Evolutionary conservation across 768 basidiomycete species (phyloP), one percentile per base, ranked within the genome.

Genomic region (Boletus tylopilopsis): DNA sequence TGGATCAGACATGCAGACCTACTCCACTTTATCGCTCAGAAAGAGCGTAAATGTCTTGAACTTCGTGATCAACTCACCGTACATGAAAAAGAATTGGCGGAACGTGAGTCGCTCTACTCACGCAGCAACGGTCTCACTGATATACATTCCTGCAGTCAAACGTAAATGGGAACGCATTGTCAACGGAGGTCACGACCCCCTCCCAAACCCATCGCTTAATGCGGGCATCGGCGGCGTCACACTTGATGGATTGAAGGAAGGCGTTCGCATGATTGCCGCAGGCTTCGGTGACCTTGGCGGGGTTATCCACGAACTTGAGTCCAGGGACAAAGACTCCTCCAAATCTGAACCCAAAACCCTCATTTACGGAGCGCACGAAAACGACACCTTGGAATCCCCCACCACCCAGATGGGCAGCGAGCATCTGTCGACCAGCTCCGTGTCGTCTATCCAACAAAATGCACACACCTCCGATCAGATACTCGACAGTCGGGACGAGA

Each of bases 111-210:
- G 11, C 15, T 2, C 15, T 7, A 4, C 27, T 21, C 40, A 21
- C 10, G 9, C 27, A 24, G 19, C 24, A 23, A 22, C 16, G n/a
- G 40, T 29, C 15, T 19, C 8, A 27, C n/a, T 35, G 21, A 42
- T 23, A 16, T 16, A 32, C 44, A 21, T 43, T 34, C 24, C 9
- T 12, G 3, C 56, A 84, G 82, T 92, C 42, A 93, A 92, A 72
- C 80, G 78, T 50, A 88, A 84, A 67, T 93, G 90, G 90, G 88
- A 85, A 64, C 78, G 81, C 27, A 88, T 92, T 49, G 80, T 91
- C 37, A 78, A 77, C 57, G 77, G 80, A 16, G 82, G 84, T 22
- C 19, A 61, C 1, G 58, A 64, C 15, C 45, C 57, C 16, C 35
- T 41, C 25, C 18, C 35, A 18, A 53, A 42, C 32, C 6, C 33